A percentile compares a stretch with the other conserved stretches of the same genome.
phyloP scores from a whole-genome alignment of 2,329 filamentous ascomycete genomes.

The Exophiala mesophila region DNA sequence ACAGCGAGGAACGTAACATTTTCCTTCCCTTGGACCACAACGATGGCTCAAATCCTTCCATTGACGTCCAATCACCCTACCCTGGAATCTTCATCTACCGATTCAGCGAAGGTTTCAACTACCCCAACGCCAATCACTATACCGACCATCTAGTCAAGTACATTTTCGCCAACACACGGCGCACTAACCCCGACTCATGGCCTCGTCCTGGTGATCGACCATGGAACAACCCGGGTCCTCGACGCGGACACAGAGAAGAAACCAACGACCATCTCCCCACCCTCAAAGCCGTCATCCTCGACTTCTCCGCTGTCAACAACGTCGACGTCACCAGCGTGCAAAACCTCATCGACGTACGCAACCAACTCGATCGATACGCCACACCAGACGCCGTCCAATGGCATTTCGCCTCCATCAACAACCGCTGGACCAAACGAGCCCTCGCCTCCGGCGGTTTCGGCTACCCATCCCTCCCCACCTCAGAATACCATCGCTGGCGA shows the following conservation, averaged over 20 bases:
- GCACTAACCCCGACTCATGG: slow-evolving; percentile 67
- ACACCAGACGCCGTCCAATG: slow-evolving; percentile 80
- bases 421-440: slow-evolving; percentile 89
- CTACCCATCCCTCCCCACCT: slow-evolving; percentile 58
- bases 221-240: slow-evolving; percentile 89
- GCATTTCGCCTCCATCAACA: slow-evolving; percentile 93
- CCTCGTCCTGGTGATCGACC: slow-evolving; percentile 69
- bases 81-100: slow-evolving; percentile 95
- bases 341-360: slow-evolving; percentile 87
- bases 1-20: slow-evolving; percentile 56
- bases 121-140: slow-evolving; percentile 86
- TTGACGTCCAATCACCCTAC: slow-evolving; percentile 74
- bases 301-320: slow-evolving; percentile 90
- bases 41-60: slow-evolving; percentile 85
- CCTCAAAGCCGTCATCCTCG: slow-evolving; percentile 84
- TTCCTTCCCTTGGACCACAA: slow-evolving; percentile 81
- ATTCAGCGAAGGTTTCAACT: slow-evolving; percentile 92
- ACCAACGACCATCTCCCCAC: slow-evolving; percentile 55
- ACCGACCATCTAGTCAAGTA: slow-evolving; percentile 70
- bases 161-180: slow-evolving; percentile 66
- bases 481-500: slow-evolving; percentile 68
- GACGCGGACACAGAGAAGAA: slow-evolving; percentile 48
- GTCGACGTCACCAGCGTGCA: slow-evolving; percentile 91
- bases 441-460: slow-evolving; percentile 85
- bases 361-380: slow-evolving; percentile 83